These are phyloP conservation scores for Euphorbia peplus DNA, from an alignment of 345 rosid species.

Conservation along the genomic window DNA sequence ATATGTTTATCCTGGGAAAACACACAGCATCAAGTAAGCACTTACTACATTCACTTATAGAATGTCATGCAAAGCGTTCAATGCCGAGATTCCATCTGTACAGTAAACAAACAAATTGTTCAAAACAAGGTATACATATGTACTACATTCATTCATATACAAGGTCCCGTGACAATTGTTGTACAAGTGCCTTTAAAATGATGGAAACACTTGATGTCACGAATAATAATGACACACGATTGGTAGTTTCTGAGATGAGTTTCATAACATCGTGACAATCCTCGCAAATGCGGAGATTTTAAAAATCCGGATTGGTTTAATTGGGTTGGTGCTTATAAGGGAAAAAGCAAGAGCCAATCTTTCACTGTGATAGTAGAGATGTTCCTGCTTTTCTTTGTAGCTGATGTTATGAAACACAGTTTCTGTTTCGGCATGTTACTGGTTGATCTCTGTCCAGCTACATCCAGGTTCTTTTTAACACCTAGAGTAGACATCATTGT, in stretches of 20 bases:
- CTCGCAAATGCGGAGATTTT: conserved; percentile 26
- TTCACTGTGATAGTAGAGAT: conserved; percentile 25
- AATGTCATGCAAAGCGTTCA: conserved; percentile 25
- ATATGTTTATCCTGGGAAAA: not conserved
- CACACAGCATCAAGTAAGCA: conserved; percentile 1
- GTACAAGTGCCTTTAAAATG: conserved; percentile 28
- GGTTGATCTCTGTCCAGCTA: conserved; percentile 29
- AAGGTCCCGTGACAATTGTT: too few species aligned
- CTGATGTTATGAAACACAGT: conserved; percentile 18
- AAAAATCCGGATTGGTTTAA: conserved; percentile 21
- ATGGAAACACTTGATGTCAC: conserved; percentile 29
- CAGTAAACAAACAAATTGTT: too few species aligned
- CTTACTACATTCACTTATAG: conserved; percentile 27
- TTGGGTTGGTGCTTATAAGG: conserved; percentile 17
- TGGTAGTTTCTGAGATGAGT: conserved; percentile 14
- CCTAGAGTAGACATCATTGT: conserved; percentile 32
- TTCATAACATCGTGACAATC: conserved; percentile 30
- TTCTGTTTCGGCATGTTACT: conserved; percentile 19
- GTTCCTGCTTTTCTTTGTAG: conserved; percentile 13
- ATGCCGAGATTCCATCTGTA: conserved; percentile 25
- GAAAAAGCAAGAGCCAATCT: conserved; percentile 28
- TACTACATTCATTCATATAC: too few species aligned
- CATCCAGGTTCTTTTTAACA: conserved; percentile 36
- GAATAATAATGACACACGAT: conserved; percentile 22
- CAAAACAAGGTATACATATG: too few species aligned